These are phyloP conservation scores for Vicia faba DNA, from an alignment of 306 rosid species.

Conservation along the genomic window DNA sequence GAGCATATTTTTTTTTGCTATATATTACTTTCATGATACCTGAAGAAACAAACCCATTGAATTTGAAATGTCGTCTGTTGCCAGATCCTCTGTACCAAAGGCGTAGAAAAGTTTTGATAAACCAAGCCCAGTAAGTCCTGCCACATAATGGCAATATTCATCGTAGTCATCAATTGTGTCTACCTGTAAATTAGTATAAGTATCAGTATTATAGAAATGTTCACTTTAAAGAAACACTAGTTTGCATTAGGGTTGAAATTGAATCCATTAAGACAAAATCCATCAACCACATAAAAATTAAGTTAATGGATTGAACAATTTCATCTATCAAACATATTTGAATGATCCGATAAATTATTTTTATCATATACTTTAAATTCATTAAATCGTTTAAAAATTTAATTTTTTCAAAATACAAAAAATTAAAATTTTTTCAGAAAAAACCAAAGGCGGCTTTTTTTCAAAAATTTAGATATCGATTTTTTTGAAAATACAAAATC, in stretches of 20 bases:
- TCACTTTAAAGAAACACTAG: slow-evolving; percentile 10
- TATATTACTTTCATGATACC: slow-evolving; percentile 51
- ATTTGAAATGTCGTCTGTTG: slow-evolving; percentile 69
- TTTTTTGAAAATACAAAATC: too few relatives aligned
- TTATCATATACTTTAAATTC: too few relatives aligned
- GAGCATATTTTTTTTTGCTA: slow-evolving; percentile 28
- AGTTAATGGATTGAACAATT: too few relatives aligned
- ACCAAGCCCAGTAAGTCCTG: slow-evolving; percentile 97
- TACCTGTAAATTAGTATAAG: slow-evolving; percentile 60
- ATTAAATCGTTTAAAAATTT: too few relatives aligned
- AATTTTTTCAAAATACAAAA: too few relatives aligned
- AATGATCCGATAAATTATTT: too few relatives aligned
- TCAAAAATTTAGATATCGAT: too few relatives aligned
- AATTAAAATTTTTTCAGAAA: too few relatives aligned
- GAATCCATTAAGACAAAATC: too few relatives aligned
- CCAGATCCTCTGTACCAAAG: slow-evolving; percentile 70
- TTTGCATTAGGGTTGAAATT: not conserved
- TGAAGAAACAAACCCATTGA: slow-evolving; percentile 99
- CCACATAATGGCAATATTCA: slow-evolving; percentile 97
- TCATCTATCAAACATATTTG: too few relatives aligned
- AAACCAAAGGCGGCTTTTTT: too few relatives aligned
- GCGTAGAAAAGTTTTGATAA: slow-evolving; percentile 95
- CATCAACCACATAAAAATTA: too few relatives aligned
- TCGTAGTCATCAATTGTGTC: slow-evolving; percentile 88
- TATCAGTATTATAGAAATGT: slow-evolving; percentile 24